These are phyloP conservation scores for Coemansia sp. DNA, from an alignment of 192 early-diverging fungal species.

Conservation along the genomic window DNA sequence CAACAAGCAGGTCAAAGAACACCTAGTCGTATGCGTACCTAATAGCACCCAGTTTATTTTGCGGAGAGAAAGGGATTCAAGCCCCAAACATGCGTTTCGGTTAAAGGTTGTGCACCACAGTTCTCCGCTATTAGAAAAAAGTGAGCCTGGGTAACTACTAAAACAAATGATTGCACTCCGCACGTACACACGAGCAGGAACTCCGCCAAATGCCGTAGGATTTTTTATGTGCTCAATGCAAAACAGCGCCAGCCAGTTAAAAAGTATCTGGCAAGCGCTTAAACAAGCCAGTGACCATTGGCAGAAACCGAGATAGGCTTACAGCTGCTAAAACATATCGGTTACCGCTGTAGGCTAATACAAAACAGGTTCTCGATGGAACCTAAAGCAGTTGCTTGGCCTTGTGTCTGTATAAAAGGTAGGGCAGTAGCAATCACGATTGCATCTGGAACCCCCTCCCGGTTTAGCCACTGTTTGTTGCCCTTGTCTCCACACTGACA, in stretches of 20 bases:
- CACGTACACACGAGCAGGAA: constrained; percentile 4
- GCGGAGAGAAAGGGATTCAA: neutral
- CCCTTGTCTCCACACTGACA: neutral
- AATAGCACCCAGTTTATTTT: neutral
- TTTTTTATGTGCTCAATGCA: too few relatives aligned
- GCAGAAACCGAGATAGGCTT: too few relatives aligned
- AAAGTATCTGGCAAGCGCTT: too few relatives aligned
- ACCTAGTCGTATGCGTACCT: neutral
- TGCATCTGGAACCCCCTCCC: constrained; percentile 14
- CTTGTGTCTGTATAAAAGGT: constrained; percentile 20
- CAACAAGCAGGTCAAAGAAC: neutral
- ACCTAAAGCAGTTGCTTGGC: constrained; percentile 5
- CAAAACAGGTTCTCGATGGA: constrained; percentile 9
- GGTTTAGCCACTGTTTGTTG: neutral
- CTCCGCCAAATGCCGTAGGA: neutral
- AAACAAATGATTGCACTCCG: constrained; percentile 1
- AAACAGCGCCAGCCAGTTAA: too few relatives aligned
- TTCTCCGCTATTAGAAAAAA: neutral
- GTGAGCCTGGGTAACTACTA: constrained; percentile 8
- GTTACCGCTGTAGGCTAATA: too few relatives aligned
- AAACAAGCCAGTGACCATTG: too few relatives aligned
- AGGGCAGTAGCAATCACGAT: constrained; percentile 28
- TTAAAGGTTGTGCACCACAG: neutral
- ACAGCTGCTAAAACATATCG: too few relatives aligned
- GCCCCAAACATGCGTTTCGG: constrained; percentile 7